These are phyloP conservation scores for Macrophomina pseudophaseolina DNA, from an alignment of 2,329 filamentous ascomycete genomes.

Conservation along the genomic window DNA sequence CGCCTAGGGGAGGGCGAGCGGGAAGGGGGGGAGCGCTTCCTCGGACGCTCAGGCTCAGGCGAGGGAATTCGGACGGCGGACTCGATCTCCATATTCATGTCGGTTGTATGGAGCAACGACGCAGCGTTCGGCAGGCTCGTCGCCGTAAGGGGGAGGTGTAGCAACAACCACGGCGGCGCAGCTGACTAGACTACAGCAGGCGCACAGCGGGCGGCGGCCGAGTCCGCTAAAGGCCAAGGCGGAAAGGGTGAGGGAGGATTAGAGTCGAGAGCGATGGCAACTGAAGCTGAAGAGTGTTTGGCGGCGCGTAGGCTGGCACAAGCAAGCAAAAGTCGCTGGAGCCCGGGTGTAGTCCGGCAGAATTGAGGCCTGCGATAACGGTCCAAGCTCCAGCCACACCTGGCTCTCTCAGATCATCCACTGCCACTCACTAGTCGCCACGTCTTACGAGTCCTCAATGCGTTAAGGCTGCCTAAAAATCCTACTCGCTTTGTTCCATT, in stretches of 20 bases:
- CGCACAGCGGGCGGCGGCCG: conserved; percentile 6
- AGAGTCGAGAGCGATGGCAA: not conserved
- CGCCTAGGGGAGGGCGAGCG: conserved; percentile 59
- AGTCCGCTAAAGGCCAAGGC: not conserved
- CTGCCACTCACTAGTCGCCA: too few relatives aligned
- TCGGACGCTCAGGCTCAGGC: conserved; percentile 56
- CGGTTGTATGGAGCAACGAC: not conserved
- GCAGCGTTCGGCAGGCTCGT: not conserved
- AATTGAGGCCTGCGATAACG: not conserved
- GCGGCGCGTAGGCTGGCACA: conserved; percentile 3
- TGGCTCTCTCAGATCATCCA: not conserved
- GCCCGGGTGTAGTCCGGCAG: not conserved
- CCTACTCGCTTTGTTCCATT: too few relatives aligned
- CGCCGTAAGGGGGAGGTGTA: not conserved
- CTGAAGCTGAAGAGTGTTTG: conserved; percentile 1
- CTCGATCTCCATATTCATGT: conserved; percentile 42
- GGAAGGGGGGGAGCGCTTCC: conserved; percentile 60
- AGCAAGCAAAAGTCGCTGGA: conserved; percentile 16
- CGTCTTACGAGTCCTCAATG: too few relatives aligned
- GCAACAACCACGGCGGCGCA: conserved; percentile 7
- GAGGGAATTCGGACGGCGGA: conserved; percentile 66
- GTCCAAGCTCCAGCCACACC: conserved; percentile 6
- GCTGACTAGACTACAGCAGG: not conserved
- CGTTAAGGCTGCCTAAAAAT: too few relatives aligned
- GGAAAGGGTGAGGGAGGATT: not conserved